Percentiles rank a stretch among this genome's conserved stretches.
These are phyloP conservation scores for Cyclotella kingstonii DNA, from an alignment of 108 stramenopile species.

Conservation along the genomic window DNA sequence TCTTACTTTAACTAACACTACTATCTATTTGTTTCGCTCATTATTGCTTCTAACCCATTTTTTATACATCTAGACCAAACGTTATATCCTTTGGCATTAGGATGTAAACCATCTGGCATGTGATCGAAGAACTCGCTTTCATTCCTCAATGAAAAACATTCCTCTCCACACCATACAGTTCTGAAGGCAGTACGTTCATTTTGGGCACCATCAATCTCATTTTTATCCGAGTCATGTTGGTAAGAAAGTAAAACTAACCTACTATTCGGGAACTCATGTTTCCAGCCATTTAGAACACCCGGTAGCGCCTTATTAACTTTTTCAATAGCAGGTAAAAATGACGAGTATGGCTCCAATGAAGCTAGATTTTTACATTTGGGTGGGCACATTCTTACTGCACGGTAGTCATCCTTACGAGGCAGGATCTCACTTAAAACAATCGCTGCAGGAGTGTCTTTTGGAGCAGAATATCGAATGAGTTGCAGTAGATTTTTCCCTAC, in stretches of 20 bases:
- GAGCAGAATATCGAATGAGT: background rate
- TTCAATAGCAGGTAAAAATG: constrained; percentile 43
- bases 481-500: constrained; percentile 14
- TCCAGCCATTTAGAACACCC: constrained; percentile 25
- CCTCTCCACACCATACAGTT: constrained; percentile 19
- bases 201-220: background rate
- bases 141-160: constrained; percentile 29
- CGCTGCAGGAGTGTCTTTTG: constrained; percentile 10
- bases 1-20: too few relatives aligned
- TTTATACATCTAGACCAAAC: constrained; percentile 37
- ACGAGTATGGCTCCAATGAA: constrained; percentile 26
- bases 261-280: constrained; percentile 26
- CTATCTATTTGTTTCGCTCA: constrained; percentile 2
- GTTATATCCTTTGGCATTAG: constrained; percentile 42
- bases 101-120: constrained; percentile 53
- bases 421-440: constrained; percentile 36
- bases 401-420: constrained; percentile 33
- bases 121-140: constrained; percentile 20
- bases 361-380: constrained; percentile 36
- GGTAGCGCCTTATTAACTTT: constrained; percentile 39
- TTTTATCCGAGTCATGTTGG: background rate
- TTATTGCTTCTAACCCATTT: constrained; percentile 24
- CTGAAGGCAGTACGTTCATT: background rate
- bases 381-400: constrained; percentile 44
- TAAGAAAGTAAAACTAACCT: constrained; percentile 33